Evolutionary conservation across 345 rosid genomes (phyloP).

Genomic region (Rhodamnia rubescens): DNA sequence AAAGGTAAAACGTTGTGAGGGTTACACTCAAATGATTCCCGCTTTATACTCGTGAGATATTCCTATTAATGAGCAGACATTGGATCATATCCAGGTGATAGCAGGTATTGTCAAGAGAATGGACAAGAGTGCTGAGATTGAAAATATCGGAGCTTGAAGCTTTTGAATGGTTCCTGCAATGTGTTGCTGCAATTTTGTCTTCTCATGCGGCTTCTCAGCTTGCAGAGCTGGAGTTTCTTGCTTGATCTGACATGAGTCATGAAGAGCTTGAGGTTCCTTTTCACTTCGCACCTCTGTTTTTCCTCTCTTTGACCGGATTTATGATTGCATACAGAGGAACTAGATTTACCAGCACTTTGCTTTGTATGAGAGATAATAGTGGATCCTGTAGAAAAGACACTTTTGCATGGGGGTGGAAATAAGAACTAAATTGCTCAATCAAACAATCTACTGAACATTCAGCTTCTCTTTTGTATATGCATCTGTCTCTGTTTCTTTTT

Average conservation of each 20-base stretch:
- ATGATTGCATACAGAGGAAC: neutral
- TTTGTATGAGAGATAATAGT: neutral
- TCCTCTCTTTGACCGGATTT: neutral
- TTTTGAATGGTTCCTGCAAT: neutral
- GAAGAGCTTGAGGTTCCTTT: neutral
- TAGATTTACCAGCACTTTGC: neutral
- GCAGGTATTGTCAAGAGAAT: conserved; percentile 95
- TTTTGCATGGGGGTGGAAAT: too few species aligned
- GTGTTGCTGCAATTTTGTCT: neutral
- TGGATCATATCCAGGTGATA: conserved; percentile 44
- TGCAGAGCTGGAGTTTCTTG: neutral
- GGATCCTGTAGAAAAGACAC: neutral
- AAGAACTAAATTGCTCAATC: neutral
- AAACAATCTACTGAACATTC: neutral
- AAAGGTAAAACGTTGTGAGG: conserved; percentile 35
- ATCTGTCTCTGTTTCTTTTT: neutral
- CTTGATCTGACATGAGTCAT: neutral
- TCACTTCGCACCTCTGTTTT: neutral
- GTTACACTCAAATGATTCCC: neutral
- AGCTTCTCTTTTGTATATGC: neutral
- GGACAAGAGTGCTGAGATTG: conserved; percentile 59
- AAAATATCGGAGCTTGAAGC: conserved; percentile 62
- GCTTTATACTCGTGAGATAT: neutral
- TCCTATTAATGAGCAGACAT: neutral
- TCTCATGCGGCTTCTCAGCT: neutral